Evolutionary conservation across 257 asterid genomes (phyloP).

Genomic region (Capsicum rhomboideum): DNA sequence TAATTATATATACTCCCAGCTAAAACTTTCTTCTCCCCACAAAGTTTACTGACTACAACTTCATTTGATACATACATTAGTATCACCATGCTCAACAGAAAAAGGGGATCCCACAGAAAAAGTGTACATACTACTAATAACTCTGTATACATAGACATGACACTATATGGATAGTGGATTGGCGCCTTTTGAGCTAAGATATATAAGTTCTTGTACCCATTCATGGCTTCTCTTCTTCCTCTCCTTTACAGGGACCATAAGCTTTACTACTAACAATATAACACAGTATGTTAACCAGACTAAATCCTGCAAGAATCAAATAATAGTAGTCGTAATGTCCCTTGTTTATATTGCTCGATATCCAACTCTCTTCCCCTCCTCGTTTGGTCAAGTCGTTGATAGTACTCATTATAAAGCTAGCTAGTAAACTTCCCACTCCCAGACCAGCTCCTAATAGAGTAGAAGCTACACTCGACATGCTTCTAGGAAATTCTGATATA

Average conservation of each 20-base stretch:
- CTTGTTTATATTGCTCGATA: constrained; percentile 48
- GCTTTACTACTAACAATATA: neutral
- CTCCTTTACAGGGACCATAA: neutral
- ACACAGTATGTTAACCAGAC: neutral
- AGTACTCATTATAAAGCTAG: constrained; percentile 42
- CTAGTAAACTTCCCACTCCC: constrained; percentile 35
- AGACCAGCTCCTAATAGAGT: constrained; percentile 28
- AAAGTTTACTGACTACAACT: neutral
- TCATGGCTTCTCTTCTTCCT: neutral
- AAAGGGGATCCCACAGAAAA: no score
- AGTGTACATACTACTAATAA: neutral
- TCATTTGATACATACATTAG: neutral
- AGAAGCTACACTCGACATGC: constrained; percentile 69
- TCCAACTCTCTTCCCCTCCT: constrained; percentile 56
- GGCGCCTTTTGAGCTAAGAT: no score
- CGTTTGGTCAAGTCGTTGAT: constrained; percentile 25
- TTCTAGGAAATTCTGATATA: constrained; percentile 50
- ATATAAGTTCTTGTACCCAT: neutral
- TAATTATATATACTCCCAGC: neutral
- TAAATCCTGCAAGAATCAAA: constrained; percentile 8
- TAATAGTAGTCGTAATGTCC: constrained; percentile 63
- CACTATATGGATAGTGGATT: no score
- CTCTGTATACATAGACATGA: neutral
- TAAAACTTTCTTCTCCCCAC: neutral
- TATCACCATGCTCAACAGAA: neutral